Conservation (phyloP, 352 stramenopile genomes). For the Phytophthora pistaciae region DNA sequence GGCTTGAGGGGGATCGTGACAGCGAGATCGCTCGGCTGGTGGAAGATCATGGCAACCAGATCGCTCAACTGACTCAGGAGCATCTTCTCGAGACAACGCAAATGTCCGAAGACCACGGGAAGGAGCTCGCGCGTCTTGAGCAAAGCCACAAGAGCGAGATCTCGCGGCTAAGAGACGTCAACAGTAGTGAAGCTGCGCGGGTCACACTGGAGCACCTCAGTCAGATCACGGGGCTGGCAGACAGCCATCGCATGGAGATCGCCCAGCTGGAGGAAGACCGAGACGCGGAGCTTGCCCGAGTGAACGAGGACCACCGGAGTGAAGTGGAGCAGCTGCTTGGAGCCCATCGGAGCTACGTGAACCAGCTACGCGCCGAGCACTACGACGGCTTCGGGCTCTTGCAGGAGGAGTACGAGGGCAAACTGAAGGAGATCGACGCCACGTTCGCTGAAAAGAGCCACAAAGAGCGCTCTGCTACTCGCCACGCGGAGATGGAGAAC, state of each 20-base stretch:
- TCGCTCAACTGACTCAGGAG: background rate
- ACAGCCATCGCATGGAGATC: constrained; percentile 1
- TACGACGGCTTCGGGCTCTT: constrained; percentile 17
- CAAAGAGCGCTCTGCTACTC: constrained; percentile 1
- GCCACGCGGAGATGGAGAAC: background rate
- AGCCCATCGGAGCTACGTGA: constrained; percentile 11
- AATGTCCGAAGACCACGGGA: background rate
- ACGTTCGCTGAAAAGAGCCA: constrained; percentile 6
- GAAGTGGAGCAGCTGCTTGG: constrained; percentile 20
- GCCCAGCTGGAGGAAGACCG: background rate
- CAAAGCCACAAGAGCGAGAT: background rate
- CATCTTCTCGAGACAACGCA: background rate
- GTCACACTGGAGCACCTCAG: constrained; percentile 1
- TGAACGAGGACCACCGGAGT: constrained; percentile 5
- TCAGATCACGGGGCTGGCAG: background rate
- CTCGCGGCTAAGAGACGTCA: background rate
- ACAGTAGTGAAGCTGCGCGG: background rate
- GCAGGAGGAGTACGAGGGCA: constrained; percentile 12
- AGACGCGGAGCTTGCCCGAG: background rate
- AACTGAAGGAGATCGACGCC: constrained; percentile 6
- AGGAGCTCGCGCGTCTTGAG: background rate
- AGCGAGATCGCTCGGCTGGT: background rate
- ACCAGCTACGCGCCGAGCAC: constrained; percentile 13
- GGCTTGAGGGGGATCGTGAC: background rate
- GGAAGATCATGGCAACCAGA: background rate